Base-by-base conservation (phyloP, 768 basidiomycete species). In the Mycena maculata region DNA sequence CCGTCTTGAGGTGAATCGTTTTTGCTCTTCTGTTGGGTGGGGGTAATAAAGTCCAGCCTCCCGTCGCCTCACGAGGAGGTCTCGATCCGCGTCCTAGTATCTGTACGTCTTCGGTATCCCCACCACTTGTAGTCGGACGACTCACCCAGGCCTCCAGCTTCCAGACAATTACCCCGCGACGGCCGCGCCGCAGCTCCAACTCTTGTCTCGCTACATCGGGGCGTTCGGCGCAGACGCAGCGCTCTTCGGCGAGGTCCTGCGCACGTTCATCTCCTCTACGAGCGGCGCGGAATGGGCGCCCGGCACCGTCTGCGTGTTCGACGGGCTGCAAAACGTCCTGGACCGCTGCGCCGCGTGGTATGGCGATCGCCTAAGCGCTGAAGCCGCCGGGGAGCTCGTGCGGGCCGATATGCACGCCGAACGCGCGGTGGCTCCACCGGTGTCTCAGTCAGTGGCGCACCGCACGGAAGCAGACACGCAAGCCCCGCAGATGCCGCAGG, bases 201-300 rank as follows among this genome's bases (percentile, higher is more conserved):
- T 95, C 0, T 86, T 95, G 28, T 95, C 93, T 4, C 88, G 88
- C 25, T 96, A 96, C 77, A 82, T 96, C 50, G 93, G 93, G 2
- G 83, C 92, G 3, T 95, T 90, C 73, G 88, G 91, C 22, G 90
- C 92, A 1, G 90, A 93, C 71, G 80, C 92, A 11, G 76, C 77
- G 18, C 84, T 96, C 20, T 96, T 96, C 74, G 93, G 93, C 25
- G 85, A 86, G 1, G 84, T 95, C 38, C 81, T 95, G 22, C 86
- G 92, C 41, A 95, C 92, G 0, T 96, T 86, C 76, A 94, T 96
- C 60, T 94, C 94, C 4, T 74, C 83, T 23, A 86, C 69, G 27
- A 71, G 84, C 59, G 93, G 91, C 9, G 85, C 93, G n/a, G 91
- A 94, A 69, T 96, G 92, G 88, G 80, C 83, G 3, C 81, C 86